Percentiles rank a stretch among this genome's conserved stretches.
Evolutionary conservation across 768 basidiomycete species (phyloP).

Genomic region (Rhodotorula taiwanensis): DNA sequence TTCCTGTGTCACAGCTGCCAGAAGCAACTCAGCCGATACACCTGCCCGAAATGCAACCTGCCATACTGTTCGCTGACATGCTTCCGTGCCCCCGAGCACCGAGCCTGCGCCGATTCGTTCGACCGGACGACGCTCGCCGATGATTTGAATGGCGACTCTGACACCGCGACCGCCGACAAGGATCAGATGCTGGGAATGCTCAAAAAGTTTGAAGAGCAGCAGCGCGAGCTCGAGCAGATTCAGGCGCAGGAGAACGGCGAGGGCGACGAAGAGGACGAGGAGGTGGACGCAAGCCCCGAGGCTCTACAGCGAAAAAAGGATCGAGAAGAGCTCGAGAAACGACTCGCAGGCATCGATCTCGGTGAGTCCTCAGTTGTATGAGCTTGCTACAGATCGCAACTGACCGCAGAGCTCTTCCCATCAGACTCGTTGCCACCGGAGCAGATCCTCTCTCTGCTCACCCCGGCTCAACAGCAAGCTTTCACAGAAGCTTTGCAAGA

Average conservation of each 20-base stretch:
- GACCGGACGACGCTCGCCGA: conserved; percentile 22
- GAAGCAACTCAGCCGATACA: conserved; percentile 32
- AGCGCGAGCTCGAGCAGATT: conserved; percentile 13
- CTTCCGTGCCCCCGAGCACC: conserved; percentile 29
- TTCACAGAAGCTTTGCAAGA: conserved; percentile 24
- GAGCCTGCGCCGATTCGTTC: conserved; percentile 32
- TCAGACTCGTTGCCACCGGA: conserved; percentile 34
- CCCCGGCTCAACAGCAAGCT: conserved; percentile 29
- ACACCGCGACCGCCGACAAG: conserved; percentile 18
- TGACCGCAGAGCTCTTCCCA: too few species aligned
- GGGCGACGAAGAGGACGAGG: neutral
- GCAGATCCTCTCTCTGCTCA: conserved; percentile 26
- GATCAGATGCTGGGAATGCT: conserved; percentile 35
- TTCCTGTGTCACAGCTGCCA: conserved; percentile 37
- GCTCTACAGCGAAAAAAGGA: neutral
- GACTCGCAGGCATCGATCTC: conserved; percentile 26
- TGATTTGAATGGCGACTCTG: conserved; percentile 26
- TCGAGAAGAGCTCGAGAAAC: conserved; percentile 16
- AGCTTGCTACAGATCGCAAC: too few species aligned
- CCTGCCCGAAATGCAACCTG: conserved; percentile 40
- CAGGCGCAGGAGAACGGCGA: conserved; percentile 1
- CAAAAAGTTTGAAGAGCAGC: conserved; percentile 35
- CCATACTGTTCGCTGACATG: conserved; percentile 40
- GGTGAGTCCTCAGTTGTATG: conserved; percentile 15
- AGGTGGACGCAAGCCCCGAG: conserved; percentile 13